Conservation (phyloP, 1,284 basidiomycete genomes). For the Nidula niveotomentosa region DNA sequence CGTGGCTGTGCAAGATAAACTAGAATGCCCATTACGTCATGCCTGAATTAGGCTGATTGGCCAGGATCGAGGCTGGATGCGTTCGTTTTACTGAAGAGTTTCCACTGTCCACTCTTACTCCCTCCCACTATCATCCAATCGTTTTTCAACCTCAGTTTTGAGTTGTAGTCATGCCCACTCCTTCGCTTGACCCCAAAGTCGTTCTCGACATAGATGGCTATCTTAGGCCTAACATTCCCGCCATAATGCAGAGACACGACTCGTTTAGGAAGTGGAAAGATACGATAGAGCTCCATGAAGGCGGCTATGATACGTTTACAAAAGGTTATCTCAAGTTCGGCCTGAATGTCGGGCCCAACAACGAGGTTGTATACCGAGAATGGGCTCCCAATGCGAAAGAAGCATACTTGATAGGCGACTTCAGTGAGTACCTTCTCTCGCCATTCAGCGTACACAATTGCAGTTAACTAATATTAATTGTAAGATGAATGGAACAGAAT, state of each 20-base stretch:
- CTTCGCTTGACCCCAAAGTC: constrained; percentile 47
- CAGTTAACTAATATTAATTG: constrained; percentile 8
- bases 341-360: constrained; percentile 70
- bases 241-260: constrained; percentile 73
- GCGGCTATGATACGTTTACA: constrained; percentile 89
- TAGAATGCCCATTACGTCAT: too few species aligned
- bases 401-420: constrained; percentile 91
- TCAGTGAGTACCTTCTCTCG: constrained; percentile 66
- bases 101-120: constrained; percentile 8
- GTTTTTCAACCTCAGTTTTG: constrained; percentile 1
- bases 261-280: constrained; percentile 76
- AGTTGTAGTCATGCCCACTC: constrained; percentile 32
- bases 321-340: constrained; percentile 88
- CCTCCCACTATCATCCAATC: constrained; percentile 12
- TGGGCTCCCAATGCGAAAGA: constrained; percentile 93
- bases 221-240: constrained; percentile 74
- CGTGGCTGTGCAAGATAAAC: too few species aligned
- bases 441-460: background rate
- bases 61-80: too few species aligned
- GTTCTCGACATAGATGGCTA: constrained; percentile 68
- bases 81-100: too few species aligned
- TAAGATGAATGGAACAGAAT: constrained; percentile 86
- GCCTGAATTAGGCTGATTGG: too few species aligned
- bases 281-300: constrained; percentile 74
- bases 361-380: constrained; percentile 84